Conservation (phyloP, 768 basidiomycete genomes). For the Neoboletus brunneissimus region DNA sequence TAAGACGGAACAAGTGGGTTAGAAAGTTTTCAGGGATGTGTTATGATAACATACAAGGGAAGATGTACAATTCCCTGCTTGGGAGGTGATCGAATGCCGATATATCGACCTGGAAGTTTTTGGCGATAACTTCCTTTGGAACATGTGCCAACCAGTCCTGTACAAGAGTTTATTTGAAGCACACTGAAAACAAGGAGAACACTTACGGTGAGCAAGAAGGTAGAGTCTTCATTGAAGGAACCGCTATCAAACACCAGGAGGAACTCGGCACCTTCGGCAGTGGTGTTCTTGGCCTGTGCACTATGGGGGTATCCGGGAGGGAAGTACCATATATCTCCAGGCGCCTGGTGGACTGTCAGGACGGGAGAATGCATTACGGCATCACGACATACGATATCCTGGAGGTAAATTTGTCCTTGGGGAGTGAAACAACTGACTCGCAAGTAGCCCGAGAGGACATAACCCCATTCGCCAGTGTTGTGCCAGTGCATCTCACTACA, state of each 20-base stretch:
- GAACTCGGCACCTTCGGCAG: slow-evolving; percentile 49
- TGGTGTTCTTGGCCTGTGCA: slow-evolving; percentile 49
- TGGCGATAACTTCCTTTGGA: slow-evolving; percentile 55
- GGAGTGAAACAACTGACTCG: slow-evolving; percentile 51
- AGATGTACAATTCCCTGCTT: slow-evolving; percentile 52
- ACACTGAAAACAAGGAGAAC: not conserved
- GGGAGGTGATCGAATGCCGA: slow-evolving; percentile 57
- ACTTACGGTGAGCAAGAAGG: slow-evolving; percentile 43
- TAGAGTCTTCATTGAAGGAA: slow-evolving; percentile 54
- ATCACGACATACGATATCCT: slow-evolving; percentile 44
- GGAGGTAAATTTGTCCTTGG: slow-evolving; percentile 50
- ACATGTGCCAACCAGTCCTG: slow-evolving; percentile 70
- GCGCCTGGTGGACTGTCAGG: slow-evolving; percentile 21
- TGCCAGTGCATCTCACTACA: slow-evolving; percentile 46
- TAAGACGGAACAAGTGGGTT: slow-evolving; percentile 12
- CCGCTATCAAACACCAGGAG: slow-evolving; percentile 45
- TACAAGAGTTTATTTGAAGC: not conserved
- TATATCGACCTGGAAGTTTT: slow-evolving; percentile 54
- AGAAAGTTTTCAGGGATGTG: not conserved
- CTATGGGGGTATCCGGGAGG: slow-evolving; percentile 56
- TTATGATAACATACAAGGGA: slow-evolving; percentile 35
- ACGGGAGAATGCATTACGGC: slow-evolving; percentile 9
- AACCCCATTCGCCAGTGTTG: slow-evolving; percentile 47
- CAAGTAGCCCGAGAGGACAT: slow-evolving; percentile 47
- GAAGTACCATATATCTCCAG: slow-evolving; percentile 58